These are phyloP conservation scores for Forsythia suspensa DNA, from an alignment of 257 asterid species.

Conservation along the genomic window DNA sequence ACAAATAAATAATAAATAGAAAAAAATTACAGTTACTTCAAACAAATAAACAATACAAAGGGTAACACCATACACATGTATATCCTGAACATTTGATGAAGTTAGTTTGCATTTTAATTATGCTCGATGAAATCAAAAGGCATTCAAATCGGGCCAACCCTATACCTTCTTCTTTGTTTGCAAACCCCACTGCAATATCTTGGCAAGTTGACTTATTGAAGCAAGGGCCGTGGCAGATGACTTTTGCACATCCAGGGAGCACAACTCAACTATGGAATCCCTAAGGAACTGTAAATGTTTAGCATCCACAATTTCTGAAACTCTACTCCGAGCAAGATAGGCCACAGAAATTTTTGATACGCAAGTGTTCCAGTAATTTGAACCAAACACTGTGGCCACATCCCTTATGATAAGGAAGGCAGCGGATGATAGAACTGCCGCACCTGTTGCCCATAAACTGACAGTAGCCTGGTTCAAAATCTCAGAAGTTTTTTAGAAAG, in stretches of 20 bases:
- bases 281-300: conserved; percentile 70
- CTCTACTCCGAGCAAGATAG: conserved; percentile 63
- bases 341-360: conserved; percentile 58
- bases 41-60: neutral
- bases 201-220: conserved; percentile 68
- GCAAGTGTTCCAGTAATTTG: conserved; percentile 64
- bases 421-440: conserved; percentile 59
- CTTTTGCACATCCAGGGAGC: conserved; percentile 74
- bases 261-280: conserved; percentile 65
- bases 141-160: neutral
- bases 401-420: conserved; percentile 64
- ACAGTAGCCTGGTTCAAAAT: conserved; percentile 64
- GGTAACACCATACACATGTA: neutral
- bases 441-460: conserved; percentile 89
- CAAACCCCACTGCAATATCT: conserved; percentile 61
- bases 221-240: conserved; percentile 60
- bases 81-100: neutral
- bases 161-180: conserved; percentile 78
- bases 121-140: neutral
- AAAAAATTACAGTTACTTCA: neutral
- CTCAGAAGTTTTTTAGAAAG: conserved; percentile 17
- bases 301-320: conserved; percentile 49
- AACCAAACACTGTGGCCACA: conserved; percentile 46
- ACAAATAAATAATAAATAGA: neutral
- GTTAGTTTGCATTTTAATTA: neutral